Evolutionary conservation across 2,329 filamentous ascomycete species (phyloP), one percentile per base, ranked within the genome.

Genomic region (Pyricularia pennisetigena): DNA sequence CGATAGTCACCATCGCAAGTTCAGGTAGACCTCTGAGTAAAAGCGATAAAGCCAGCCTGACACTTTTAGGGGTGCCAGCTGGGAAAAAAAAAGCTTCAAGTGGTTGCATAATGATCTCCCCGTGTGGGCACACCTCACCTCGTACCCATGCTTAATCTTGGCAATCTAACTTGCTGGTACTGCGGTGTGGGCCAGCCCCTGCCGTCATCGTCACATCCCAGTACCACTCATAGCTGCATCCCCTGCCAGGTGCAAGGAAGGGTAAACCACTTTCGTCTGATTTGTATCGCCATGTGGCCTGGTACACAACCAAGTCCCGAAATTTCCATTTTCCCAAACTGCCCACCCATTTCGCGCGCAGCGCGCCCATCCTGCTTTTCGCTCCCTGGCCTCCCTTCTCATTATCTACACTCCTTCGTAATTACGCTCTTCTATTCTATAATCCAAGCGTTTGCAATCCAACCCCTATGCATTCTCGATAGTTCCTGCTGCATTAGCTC

Each of bases 211-310:
- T 62, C 59, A 62, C 24, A 28, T 62, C 28, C 14, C 14, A 62
- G 59, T 62, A 62, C 57, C 20, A n/a, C 24, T 14, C 57, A 20
- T 28, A 24, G 9, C n/a, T 61, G 10, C 57, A 9, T n/a, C 26
- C 28, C 59, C 59, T 20, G 59, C 24, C 59, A 62, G 26, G 59
- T 28, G 59, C 59, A 62, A 61, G 28, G 59, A 28, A 26, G 24
- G 20, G 41, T 54, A 54, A 54, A 65, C 64, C n/a, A 35, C 9
- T 28, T 54, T 66, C 28, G 32, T 57, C 35, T 35, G 32, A 54
- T 62, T 66, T 66, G 64, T 66, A 66, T 69, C 66, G 67, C 68
- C 68, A 69, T 70, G 70, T 70, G 70, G 70, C 68, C 68, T 64
- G n/a, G n/a, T 61, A 63, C 29, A 12, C 63, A 59, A 35, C 49